A percentile compares a stretch with the other conserved stretches of the same genome.
Conservation (phyloP, 2,329 filamentous ascomycete species). For the Fusarium foetens region DNA sequence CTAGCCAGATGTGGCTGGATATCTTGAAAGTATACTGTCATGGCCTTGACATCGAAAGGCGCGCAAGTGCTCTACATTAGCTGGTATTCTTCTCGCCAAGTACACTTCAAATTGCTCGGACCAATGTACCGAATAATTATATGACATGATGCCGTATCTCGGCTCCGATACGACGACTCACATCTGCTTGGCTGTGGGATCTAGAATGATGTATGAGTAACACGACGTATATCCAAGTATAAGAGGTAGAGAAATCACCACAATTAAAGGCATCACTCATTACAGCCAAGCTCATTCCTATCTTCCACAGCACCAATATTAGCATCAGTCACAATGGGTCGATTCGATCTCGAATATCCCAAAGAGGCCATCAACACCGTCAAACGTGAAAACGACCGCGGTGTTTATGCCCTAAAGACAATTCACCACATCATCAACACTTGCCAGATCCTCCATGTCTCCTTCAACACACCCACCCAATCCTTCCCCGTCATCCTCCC, state of each 20-base stretch:
- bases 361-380: conserved; percentile 72
- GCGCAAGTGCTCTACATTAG: not conserved
- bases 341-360: conserved; percentile 66
- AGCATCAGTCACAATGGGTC: conserved; percentile 46
- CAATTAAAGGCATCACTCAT: not conserved
- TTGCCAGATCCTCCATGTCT: conserved; percentile 80
- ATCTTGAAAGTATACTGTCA: not conserved
- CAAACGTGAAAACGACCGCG: conserved; percentile 72
- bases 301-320: not conserved
- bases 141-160: not conserved
- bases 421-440: conserved; percentile 82
- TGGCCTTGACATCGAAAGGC: not conserved
- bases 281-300: not conserved
- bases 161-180: conserved; percentile 13
- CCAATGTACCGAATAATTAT: not conserved
- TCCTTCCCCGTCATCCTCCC: conserved; percentile 82
- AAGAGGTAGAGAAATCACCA: conserved; percentile 1
- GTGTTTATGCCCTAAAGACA: conserved; percentile 74
- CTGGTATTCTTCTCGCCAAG: not conserved
- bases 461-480: conserved; percentile 72
- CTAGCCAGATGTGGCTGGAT: not conserved
- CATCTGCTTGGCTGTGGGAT: not conserved
- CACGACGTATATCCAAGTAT: not conserved
- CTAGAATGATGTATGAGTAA: not conserved
- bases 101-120: conserved; percentile 9